Percentiles rank a stretch among this genome's conserved stretches.
These are phyloP conservation scores for Marvania coccoides DNA, from an alignment of 139 green algal genomes.

Conservation along the genomic window DNA sequence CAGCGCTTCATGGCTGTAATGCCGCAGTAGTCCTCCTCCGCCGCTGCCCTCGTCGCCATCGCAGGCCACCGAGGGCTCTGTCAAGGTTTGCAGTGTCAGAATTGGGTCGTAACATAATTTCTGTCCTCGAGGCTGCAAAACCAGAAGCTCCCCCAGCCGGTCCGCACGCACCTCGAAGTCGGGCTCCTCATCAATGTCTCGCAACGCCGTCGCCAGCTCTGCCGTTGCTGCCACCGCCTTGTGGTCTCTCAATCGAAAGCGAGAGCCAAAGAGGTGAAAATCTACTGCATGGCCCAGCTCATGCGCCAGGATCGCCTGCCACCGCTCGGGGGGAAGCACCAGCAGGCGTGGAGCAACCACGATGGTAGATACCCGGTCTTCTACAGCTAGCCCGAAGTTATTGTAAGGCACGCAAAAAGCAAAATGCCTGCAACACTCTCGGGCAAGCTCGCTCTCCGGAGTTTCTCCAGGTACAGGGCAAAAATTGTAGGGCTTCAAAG, in stretches of 20 bases:
- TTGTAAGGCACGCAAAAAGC: conserved; percentile 15
- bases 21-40: background rate
- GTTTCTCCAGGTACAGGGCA: background rate
- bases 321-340: background rate
- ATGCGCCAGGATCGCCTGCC: conserved; percentile 9
- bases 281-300: conserved; percentile 16
- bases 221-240: background rate
- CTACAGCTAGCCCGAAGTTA: background rate
- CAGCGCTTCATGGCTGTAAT: background rate
- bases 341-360: conserved; percentile 11
- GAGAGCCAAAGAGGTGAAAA: conserved; percentile 14
- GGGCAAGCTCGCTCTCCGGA: background rate
- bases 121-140: background rate
- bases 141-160: background rate
- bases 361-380: conserved; percentile 11
- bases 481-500: background rate
- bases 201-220: background rate
- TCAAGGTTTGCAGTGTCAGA: background rate
- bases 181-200: background rate
- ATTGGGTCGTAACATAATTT: conserved; percentile 11
- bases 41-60: background rate
- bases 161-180: background rate
- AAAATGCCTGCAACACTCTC: conserved; percentile 27
- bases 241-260: background rate
- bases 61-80: background rate